Base-by-base conservation (phyloP, 2,329 filamentous ascomycete genomes). In the Nemania abortiva region DNA sequence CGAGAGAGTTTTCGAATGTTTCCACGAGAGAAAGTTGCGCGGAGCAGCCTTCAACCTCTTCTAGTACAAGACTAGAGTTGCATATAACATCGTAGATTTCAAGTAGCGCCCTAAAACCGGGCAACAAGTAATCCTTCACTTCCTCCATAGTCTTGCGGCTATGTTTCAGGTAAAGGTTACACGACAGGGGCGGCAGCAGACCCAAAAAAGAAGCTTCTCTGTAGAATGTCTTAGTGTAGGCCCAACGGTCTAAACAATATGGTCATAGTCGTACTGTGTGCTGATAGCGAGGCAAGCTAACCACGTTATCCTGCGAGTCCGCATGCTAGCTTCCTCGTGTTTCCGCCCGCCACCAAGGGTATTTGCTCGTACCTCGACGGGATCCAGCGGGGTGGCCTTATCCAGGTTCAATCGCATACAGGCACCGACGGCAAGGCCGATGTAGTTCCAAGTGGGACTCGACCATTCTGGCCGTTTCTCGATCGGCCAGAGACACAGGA, bases 171-270 rank as follows among this genome's bases (percentile, higher is more conserved):
- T 71, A 37, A 37, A 63, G 55, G 3, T 53, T 61, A 13, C 53
- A 66, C 11, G 63, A 61, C 15, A 69, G 37, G 3, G 66, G 66
- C 9, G 69, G 69, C 11, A 71, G 20, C 37, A 71, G 53, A 52
- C 69, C 69, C 7, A 69, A 29, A 22, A 65, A 70, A 24, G 62
- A 63, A n/a, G 69, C 45, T 42, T 63, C 63, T 53, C 68, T 70
- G n/a, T 24, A 57, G 20, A 56, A 1, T 37, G 34, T 52, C 20
- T 68, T 18, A 65, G 62, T 24, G 56, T 55, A 31, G 22, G 13
- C 49, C 7, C 15, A 20, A 39, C 13, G 2, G 9, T 24, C 13
- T 20, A 3, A 20, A 29, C 2, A 22, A 34, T 6, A 18, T 52
- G 20, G 39, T 52, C n/a, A 29, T n/a, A 15, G 37, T 18, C 66